Percentiles rank a stretch among this genome's conserved stretches.
phyloP scores from a whole-genome alignment of 345 rosid species.

The Dimocarpus longan region DNA sequence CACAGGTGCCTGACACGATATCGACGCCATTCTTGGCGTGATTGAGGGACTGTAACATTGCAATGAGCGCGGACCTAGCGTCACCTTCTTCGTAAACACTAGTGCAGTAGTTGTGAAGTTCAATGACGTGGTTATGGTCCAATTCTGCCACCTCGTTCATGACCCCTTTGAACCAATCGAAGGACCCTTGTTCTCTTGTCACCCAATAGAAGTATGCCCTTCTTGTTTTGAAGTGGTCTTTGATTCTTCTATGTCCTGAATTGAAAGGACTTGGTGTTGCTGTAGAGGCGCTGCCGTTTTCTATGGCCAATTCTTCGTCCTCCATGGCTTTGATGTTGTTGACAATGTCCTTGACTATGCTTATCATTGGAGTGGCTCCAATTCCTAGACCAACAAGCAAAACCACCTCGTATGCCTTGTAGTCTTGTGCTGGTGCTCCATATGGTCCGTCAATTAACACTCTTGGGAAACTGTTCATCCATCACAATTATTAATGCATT shows the following conservation, averaged over 20 bases:
- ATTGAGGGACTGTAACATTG: slow-evolving; percentile 75
- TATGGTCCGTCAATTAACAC: slow-evolving; percentile 81
- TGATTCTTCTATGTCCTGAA: slow-evolving; percentile 32
- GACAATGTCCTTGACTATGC: slow-evolving; percentile 80
- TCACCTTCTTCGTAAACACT: slow-evolving; percentile 90
- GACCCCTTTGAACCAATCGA: slow-evolving; percentile 82
- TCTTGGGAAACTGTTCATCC: slow-evolving; percentile 59
- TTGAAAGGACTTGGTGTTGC: slow-evolving; percentile 28
- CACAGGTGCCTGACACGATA: slow-evolving; percentile 75
- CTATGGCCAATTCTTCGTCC: slow-evolving; percentile 46
- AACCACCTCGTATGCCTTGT: slow-evolving; percentile 73
- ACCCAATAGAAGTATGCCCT: slow-evolving; percentile 89
- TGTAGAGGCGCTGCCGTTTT: slow-evolving; percentile 35
- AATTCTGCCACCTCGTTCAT: slow-evolving; percentile 80
- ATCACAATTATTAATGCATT: too few species aligned
- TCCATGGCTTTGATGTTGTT: slow-evolving; percentile 56
- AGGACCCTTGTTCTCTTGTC: slow-evolving; percentile 82
- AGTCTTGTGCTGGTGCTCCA: slow-evolving; percentile 93
- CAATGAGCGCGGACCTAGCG: slow-evolving; percentile 76
- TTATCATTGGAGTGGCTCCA: slow-evolving; percentile 92
- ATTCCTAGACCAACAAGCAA: slow-evolving; percentile 79
- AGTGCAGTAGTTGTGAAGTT: slow-evolving; percentile 76
- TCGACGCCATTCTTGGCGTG: slow-evolving; percentile 81
- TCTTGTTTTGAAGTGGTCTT: slow-evolving; percentile 61
- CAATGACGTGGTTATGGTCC: slow-evolving; percentile 64